Base-by-base conservation (phyloP, 768 basidiomycete genomes). In the Lentinula boryana region DNA sequence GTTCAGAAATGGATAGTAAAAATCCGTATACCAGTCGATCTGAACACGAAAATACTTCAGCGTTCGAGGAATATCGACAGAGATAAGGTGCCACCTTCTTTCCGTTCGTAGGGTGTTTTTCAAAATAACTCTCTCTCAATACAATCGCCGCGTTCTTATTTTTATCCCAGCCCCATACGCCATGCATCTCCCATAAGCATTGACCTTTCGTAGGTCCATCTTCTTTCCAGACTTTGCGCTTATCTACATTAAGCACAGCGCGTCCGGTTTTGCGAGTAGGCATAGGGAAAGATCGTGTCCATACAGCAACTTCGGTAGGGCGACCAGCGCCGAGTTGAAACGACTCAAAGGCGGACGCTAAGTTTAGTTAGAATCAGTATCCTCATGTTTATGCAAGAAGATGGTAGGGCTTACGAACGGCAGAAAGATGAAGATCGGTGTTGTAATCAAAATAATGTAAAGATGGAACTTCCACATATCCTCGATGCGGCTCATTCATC, bases 401-500 rank as follows among this genome's bases (percentile, higher is more conserved):
- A 16, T 40, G 9, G 33, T 32, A 13, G 6, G 48, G 84, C 88
- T 78, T 70, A 87, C 91, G 89, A 64, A 89, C 80, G 65, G 86
- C 76, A 3, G 85, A 82, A 40, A 98, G 80, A 66, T 97, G 95
- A 13, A 99, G 83, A 68, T 98, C 95, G 1, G 94, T 95, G 63
- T 94, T 97, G 71, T 97, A 97, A 72, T 98, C 88, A 74, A 93
- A 98, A 9, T 79, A 76, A 65, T 97, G 87, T 49, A 97, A 77
- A 1, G 93, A 92, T 27, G 82, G 79, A 5, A 97, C 76, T 57
- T 88, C 83, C 62, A 96, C 86, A 71, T 96, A 98, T 44, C 96
- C 97, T 67, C 88, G 80, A 74, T 99, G 95, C 0, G 95, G 95
- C 72, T 97, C 95, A 65, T 98, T 97, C 81, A 96, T 87, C 70